Base-by-base conservation (phyloP, 441 rosid genomes). In the Aquilaria agallochum region DNA sequence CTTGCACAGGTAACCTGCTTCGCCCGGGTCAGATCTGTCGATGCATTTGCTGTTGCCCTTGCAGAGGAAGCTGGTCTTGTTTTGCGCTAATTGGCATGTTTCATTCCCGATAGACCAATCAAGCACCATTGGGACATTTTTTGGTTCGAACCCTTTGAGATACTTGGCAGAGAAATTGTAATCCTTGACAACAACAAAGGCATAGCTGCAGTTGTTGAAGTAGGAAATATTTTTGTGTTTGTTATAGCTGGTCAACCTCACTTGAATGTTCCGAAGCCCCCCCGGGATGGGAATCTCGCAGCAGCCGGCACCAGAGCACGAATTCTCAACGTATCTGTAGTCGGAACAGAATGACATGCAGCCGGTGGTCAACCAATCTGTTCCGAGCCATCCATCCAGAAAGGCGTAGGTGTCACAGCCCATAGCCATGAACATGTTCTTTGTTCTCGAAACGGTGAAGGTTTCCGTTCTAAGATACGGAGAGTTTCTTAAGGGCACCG, bases 301-400 rank as follows among this genome's bases (percentile, higher is more conserved):
- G 42, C 68, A 65, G 2, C 68, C 68, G 4, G 36, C 40, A 1
- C 68, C 62, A n/a, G 62, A 48, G 14, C 62, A 56, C 5, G 68
- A 48, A 53, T 57, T 50, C 3, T 15, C 30, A 27, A 50, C 62
- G 14, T 57, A 56, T 30, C 50, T 50, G 10, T 56, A 14, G 42
- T 50, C 57, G 56, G 55, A 34, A 2, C 61, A 56, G 31, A 40
- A 47, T 27, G 50, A 40, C 15, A 45, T 33, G 46, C 68, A 56
- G 2, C 62, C 62, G 2, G 31, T 30, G 2, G 42, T 57, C 31
- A 49, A 53, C 3, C 67, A 20, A 20, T 20, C 20, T 47, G 50
- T 13, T 47, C 10, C 10, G 9, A 47, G 9, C 50, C 50, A 47
- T 20, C 20, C 20, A 20, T 20, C 0, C 20, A 20, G 20, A 20